A percentile compares a stretch with the other conserved stretches of the same genome.
phyloP scores from a whole-genome alignment of 352 stramenopile species.

The Aphanomyces stellatus region DNA sequence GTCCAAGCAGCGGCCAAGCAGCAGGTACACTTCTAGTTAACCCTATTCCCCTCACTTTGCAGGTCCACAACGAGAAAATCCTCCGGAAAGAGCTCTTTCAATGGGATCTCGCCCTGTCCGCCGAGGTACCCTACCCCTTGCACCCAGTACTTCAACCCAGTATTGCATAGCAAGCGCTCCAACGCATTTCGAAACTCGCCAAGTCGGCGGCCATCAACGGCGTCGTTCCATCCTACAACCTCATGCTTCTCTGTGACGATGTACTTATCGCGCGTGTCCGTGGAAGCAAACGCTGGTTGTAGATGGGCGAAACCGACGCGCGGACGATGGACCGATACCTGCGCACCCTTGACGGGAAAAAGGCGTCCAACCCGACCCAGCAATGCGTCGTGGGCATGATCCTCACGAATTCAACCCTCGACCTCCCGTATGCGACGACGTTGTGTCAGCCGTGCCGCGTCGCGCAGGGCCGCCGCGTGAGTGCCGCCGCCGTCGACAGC shows the following conservation, averaged over 20 bases:
- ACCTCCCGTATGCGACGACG: conserved; percentile 36
- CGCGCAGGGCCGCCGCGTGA: conserved; percentile 43
- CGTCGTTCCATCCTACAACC: conserved; percentile 28
- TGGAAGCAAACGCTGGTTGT: neutral
- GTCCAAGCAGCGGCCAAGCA: conserved; percentile 29
- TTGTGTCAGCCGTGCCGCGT: conserved; percentile 44
- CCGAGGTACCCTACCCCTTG: conserved; percentile 23
- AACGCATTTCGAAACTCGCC: conserved; percentile 17
- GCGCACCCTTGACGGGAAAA: neutral
- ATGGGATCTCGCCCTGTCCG: conserved; percentile 55
- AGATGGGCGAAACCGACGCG: neutral
- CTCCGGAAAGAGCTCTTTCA: conserved; percentile 53
- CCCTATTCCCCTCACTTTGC: neutral
- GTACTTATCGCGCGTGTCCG: neutral
- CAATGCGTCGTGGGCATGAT: conserved; percentile 42
- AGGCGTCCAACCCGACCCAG: neutral
- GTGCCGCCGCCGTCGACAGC: conserved; percentile 13
- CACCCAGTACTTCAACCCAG: neutral
- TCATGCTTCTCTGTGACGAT: conserved; percentile 52
- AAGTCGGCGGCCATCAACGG: neutral
- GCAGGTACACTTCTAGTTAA: too few species aligned
- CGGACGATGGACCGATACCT: conserved; percentile 1
- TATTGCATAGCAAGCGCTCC: neutral
- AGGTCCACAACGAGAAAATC: conserved; percentile 42
- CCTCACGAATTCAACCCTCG: conserved; percentile 27